phyloP scores from a whole-genome alignment of 75 land plant genomes.

The Pseudotsuga menziesii region DNA sequence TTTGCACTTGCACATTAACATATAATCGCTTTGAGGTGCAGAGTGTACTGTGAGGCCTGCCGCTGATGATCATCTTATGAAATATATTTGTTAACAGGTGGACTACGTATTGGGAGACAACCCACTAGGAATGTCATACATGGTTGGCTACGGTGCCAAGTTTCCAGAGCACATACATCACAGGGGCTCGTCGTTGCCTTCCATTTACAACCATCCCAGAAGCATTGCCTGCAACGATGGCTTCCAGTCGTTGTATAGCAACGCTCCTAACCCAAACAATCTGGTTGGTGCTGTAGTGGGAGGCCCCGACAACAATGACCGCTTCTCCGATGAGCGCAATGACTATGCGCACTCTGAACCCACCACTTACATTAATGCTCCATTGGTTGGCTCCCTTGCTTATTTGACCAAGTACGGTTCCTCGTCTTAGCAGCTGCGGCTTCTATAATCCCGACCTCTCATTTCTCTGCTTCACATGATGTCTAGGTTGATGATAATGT shows the following conservation, averaged over 20 bases:
- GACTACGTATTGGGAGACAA: conserved; percentile 89
- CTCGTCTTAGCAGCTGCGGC: too few species aligned
- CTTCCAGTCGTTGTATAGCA: conserved; percentile 34
- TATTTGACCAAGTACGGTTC: conserved; percentile 27
- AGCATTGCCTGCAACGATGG: conserved; percentile 47
- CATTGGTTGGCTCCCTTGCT: conserved; percentile 81
- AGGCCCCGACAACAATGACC: conserved; percentile 72
- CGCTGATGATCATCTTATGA: too few species aligned
- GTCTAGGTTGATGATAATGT: too few species aligned
- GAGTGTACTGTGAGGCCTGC: too few species aligned
- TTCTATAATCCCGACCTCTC: too few species aligned
- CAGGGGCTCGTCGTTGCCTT: conserved; percentile 83
- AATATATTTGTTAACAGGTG: conserved; percentile 32
- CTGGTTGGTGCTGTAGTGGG: conserved; percentile 79
- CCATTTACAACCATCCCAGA: conserved; percentile 35
- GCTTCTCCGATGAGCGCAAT: conserved; percentile 57
- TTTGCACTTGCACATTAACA: too few species aligned
- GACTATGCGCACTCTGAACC: conserved; percentile 76
- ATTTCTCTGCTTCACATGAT: too few species aligned
- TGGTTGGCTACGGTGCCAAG: conserved; percentile 76
- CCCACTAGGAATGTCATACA: conserved; percentile 74
- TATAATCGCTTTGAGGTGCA: too few species aligned
- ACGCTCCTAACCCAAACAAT: conserved; percentile 68
- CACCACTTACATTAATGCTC: conserved; percentile 83
- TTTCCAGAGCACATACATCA: conserved; percentile 83